These are phyloP conservation scores for Aspergillus transmontanensis DNA, from an alignment of 2,329 filamentous ascomycete genomes.

Conservation along the genomic window DNA sequence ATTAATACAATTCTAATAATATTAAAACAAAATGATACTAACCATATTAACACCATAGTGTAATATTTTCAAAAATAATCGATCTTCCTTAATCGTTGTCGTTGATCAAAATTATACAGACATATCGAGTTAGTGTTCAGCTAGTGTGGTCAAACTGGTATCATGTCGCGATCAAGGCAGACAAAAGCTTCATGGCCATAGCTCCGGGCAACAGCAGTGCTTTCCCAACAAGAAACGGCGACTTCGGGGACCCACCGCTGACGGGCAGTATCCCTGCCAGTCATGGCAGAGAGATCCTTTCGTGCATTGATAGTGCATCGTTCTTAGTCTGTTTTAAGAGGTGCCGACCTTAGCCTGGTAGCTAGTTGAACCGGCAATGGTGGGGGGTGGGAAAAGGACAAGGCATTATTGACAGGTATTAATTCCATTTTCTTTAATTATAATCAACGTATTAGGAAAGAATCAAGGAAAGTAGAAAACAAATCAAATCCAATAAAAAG, in stretches of 20 bases:
- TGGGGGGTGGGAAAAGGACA: background rate
- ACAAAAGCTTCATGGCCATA: constrained; percentile 5
- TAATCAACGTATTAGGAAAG: background rate
- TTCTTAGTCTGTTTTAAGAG: constrained; percentile 1
- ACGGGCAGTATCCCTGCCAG: constrained; percentile 4
- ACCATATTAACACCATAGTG: background rate
- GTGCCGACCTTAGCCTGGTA: background rate
- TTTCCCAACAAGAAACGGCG: constrained; percentile 6
- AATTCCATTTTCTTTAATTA: background rate
- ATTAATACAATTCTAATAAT: background rate
- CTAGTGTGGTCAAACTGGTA: constrained; percentile 6
- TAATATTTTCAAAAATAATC: background rate
- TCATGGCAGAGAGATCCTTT: constrained; percentile 19
- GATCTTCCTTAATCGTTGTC: background rate
- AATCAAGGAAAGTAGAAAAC: background rate
- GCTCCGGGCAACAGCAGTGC: constrained; percentile 3
- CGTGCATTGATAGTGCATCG: constrained; percentile 15
- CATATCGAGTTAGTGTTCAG: constrained; percentile 7
- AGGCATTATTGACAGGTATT: constrained; percentile 1
- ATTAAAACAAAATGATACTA: background rate
- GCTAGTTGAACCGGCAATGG: background rate
- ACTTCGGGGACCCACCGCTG: constrained; percentile 7
- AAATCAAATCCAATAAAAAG: background rate
- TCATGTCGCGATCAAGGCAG: constrained; percentile 12
- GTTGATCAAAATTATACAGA: background rate